A percentile compares a stretch with the other conserved stretches of the same genome.
Evolutionary conservation across 2,329 filamentous ascomycete species (phyloP).

Genomic region (Fusarium agapanthi): DNA sequence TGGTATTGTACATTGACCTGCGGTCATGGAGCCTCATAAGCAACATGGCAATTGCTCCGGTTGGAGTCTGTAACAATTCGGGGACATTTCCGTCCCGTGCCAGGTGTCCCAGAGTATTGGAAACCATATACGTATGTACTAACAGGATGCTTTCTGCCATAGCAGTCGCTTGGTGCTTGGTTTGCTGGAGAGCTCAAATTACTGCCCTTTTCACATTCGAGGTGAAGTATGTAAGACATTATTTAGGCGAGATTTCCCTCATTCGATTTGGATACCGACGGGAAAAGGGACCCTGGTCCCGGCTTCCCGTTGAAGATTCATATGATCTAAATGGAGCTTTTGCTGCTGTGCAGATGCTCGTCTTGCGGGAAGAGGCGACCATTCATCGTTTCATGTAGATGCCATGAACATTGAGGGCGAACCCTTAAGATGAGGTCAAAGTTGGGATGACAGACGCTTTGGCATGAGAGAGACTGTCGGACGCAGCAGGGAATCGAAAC

Average conservation of each 20-base stretch:
- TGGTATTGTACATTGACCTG: slow-evolving; percentile 6
- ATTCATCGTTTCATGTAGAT: neutral
- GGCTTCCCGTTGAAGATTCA: slow-evolving; percentile 26
- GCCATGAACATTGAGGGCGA: slow-evolving; percentile 12
- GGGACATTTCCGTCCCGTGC: slow-evolving; percentile 34
- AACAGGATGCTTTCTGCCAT: slow-evolving; percentile 15
- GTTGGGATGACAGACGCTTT: slow-evolving; percentile 34
- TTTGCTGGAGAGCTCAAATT: slow-evolving; percentile 32
- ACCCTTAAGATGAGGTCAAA: slow-evolving; percentile 18
- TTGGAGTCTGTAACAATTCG: slow-evolving; percentile 23
- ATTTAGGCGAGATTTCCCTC: slow-evolving; percentile 7
- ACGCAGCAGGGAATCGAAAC: slow-evolving; percentile 29
- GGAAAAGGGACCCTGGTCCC: slow-evolving; percentile 20
- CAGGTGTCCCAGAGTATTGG: slow-evolving; percentile 35
- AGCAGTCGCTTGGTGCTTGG: slow-evolving; percentile 17
- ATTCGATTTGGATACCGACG: neutral
- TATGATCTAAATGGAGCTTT: slow-evolving; percentile 18
- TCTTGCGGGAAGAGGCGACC: slow-evolving; percentile 7
- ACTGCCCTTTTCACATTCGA: slow-evolving; percentile 15
- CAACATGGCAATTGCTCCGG: slow-evolving; percentile 30
- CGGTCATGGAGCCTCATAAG: neutral
- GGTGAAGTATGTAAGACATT: slow-evolving; percentile 3
- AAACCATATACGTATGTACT: slow-evolving; percentile 15
- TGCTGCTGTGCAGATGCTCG: slow-evolving; percentile 20
- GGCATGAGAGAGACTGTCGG: slow-evolving; percentile 21